Evolutionary conservation across 2,329 filamentous ascomycete genomes (phyloP).

Genomic region (Scedosporium dehoogii): DNA sequence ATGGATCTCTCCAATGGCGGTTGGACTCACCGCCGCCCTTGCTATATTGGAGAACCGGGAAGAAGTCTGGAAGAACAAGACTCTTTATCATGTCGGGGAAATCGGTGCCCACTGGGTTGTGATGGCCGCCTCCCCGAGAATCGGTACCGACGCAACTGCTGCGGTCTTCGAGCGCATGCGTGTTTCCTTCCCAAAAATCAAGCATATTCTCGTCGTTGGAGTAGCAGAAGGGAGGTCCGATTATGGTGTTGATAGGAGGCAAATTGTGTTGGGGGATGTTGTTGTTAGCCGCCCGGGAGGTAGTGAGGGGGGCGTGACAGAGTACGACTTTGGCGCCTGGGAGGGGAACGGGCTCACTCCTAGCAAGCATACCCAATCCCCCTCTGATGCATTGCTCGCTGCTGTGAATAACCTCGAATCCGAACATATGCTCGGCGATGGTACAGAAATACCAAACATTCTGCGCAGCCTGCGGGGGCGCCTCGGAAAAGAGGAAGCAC

Average conservation of each 20-base stretch:
- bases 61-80: not conserved
- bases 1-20: slow-evolving; percentile 7
- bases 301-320: slow-evolving; percentile 2
- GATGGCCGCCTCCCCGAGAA: slow-evolving; percentile 6
- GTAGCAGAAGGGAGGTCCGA: slow-evolving; percentile 5
- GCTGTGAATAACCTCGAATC: not conserved
- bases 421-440: not conserved
- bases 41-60: not conserved
- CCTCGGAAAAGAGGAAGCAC: not conserved
- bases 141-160: not conserved
- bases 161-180: not conserved
- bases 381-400: not conserved
- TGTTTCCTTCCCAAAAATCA: slow-evolving; percentile 5
- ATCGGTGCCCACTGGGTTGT: slow-evolving; percentile 3
- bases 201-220: slow-evolving; percentile 6
- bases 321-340: slow-evolving; percentile 5
- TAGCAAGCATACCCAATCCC: slow-evolving; percentile 1
- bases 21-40: slow-evolving; percentile 6
- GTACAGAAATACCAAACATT: not conserved
- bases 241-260: not conserved
- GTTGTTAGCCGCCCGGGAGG: slow-evolving; percentile 2
- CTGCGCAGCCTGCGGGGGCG: not conserved
- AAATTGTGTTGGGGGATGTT: slow-evolving; percentile 7
- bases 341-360: not conserved
- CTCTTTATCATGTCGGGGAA: slow-evolving; percentile 2